Evolutionary conservation across 805 yeast genomes (phyloP).

Genomic region (Debaryomyces prosopidis): DNA sequence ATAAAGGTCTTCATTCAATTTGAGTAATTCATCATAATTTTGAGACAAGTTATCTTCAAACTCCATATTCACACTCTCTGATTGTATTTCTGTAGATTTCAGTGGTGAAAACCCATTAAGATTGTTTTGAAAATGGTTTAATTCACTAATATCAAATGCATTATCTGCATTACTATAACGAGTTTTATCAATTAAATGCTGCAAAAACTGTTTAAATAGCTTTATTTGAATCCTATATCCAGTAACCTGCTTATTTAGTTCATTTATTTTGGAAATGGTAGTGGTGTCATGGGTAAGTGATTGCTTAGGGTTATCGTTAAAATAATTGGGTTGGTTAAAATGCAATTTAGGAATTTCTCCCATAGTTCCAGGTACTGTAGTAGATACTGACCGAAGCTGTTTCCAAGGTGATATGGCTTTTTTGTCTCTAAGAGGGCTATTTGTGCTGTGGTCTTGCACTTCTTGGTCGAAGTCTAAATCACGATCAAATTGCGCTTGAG

Average conservation of each 20-base stretch:
- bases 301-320: neutral
- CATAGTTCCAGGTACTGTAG: slow-evolving; percentile 10
- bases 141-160: slow-evolving; percentile 13
- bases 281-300: neutral
- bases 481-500: slow-evolving; percentile 21
- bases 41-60: slow-evolving; percentile 20
- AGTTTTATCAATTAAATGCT: slow-evolving; percentile 29
- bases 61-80: slow-evolving; percentile 12
- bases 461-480: slow-evolving; percentile 17
- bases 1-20: slow-evolving; percentile 39
- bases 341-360: slow-evolving; percentile 7
- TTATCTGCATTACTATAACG: slow-evolving; percentile 1
- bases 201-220: slow-evolving; percentile 41
- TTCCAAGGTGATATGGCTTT: slow-evolving; percentile 22
- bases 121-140: slow-evolving; percentile 19
- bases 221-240: slow-evolving; percentile 39
- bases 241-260: slow-evolving; percentile 34
- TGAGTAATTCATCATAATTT: slow-evolving; percentile 34
- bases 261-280: slow-evolving; percentile 19
- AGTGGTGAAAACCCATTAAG: slow-evolving; percentile 11
- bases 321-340: neutral
- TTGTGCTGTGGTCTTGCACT: neutral
- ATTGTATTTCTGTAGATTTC: slow-evolving; percentile 2
- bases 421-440: neutral
- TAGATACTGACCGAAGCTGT: slow-evolving; percentile 19